Conservation (phyloP, 208 protist genomes). For the Wallacemonas collosoma region DNA sequence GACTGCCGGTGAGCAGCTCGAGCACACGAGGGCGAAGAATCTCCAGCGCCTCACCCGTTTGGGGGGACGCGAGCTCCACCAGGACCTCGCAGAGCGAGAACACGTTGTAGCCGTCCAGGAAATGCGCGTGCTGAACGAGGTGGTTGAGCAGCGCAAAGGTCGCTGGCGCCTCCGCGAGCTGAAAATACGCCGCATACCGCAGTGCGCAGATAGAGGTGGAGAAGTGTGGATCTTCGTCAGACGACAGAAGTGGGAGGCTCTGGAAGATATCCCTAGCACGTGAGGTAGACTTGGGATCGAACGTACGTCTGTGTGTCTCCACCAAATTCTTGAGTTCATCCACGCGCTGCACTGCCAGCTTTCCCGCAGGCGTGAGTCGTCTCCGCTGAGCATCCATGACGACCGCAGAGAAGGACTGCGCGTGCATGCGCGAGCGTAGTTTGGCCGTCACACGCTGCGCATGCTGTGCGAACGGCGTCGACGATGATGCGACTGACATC, state of each 20-base stretch:
- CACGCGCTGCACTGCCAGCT: slow-evolving; percentile 41
- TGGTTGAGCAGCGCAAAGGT: slow-evolving; percentile 82
- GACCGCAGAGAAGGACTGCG: slow-evolving; percentile 47
- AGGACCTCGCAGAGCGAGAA: slow-evolving; percentile 45
- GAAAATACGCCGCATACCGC: slow-evolving; percentile 66
- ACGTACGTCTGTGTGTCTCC: slow-evolving; percentile 44
- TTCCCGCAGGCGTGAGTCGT: slow-evolving; percentile 26
- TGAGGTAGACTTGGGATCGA: slow-evolving; percentile 40
- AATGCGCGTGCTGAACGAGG: slow-evolving; percentile 65
- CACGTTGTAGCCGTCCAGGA: slow-evolving; percentile 64
- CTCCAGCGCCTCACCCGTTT: slow-evolving; percentile 51
- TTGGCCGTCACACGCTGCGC: slow-evolving; percentile 47
- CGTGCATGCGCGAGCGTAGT: slow-evolving; percentile 71
- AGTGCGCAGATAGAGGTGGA: slow-evolving; percentile 47
- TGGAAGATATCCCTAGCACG: slow-evolving; percentile 54
- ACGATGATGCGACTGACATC: slow-evolving; percentile 12
- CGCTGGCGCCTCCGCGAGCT: slow-evolving; percentile 31
- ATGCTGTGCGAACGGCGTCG: slow-evolving; percentile 36
- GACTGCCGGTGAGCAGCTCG: slow-evolving; percentile 33
- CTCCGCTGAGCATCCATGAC: slow-evolving; percentile 21
- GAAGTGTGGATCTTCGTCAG: slow-evolving; percentile 78
- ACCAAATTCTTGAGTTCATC: slow-evolving; percentile 43
- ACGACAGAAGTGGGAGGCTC: slow-evolving; percentile 65
- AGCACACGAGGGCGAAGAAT: slow-evolving; percentile 62
- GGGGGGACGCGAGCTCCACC: slow-evolving; percentile 49